Evolutionary conservation across 2,329 filamentous ascomycete genomes (phyloP), one percentile per base, ranked within the genome.

Genomic region (Anisogramma anomala): DNA sequence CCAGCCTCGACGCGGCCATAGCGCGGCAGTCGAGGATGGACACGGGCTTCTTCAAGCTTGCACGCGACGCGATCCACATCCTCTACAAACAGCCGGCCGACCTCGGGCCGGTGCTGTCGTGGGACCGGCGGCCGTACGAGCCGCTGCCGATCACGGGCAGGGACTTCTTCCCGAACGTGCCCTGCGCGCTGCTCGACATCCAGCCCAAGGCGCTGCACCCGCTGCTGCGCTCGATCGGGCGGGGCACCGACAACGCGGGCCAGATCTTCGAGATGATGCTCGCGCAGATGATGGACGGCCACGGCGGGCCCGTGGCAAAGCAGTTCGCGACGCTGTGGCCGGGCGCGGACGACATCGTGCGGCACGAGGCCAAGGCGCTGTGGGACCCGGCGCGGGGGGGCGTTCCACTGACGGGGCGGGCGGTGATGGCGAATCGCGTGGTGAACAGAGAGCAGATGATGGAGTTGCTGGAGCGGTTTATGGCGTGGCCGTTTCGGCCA

Each of bases 81-180:
- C 65, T 70, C 51, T 56, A 61, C 36, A 11, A 14, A 8, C 64
- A 69, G 57, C 51, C 65, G 0, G 64, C 68, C 1, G 63, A 69
- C 56, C 49, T 65, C 0, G 65, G 69, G 3, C 71, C 76, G 0
- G 51, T 69, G 1, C 58, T 89, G 3, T 52, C 67, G 19, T 88
- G 79, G 76, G 85, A 94, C 57, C 68, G 72, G 1, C 77, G 87
- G 13, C 61, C 66, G 2, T 77, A 75, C 52, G 84, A 94, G 52
- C 82, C 85, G 0, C 64, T 94, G 13, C 58, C 64, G 18, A 70
- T 74, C 3, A 46, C 64, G 4, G 38, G 59, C 0, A 53, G 69
- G 1, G 87, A 94, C 49, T 80, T 85, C 52, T 84, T 69, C 56
- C 85, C 84, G 1, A 64, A 69, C 18, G 58, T 67, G 7, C 62